Evolutionary conservation across 73 alveolate genomes (phyloP), one percentile per base, ranked within the genome.

Genomic region (Urostyla sp.): DNA sequence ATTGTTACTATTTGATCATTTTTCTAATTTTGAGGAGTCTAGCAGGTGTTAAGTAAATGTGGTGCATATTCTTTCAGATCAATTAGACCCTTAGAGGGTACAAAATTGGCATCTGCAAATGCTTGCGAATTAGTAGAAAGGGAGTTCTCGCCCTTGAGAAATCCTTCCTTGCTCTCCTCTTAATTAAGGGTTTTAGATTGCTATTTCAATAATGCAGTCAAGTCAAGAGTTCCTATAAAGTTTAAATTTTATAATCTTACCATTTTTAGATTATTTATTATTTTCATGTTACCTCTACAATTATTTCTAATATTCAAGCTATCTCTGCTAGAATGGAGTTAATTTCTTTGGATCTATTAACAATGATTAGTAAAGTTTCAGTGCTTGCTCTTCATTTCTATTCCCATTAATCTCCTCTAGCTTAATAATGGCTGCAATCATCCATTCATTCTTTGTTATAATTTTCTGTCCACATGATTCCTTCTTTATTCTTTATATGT

Each of bases 361-460:
- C 16, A 69, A 54, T 5, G 53, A 21, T 45, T 69, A 55, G 49
- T 69, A 69, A 21, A 69, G 69, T 34, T 6, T 6, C 15, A 20
- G 11, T 20, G 83, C 57, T 6, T 67, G 8, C 37, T 69, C 83
- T 8, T 69, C 83, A 46, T 57, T 48, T 7, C 11, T 4, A 26
- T 49, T 49, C 1, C n/a, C 38, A 1, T 7, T 30, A 69, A 46
- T 57, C 30, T 69, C 55, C 38, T 83, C 80, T 18, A 83, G 87
- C 32, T 36, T 23, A 28, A 72, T 52, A 0, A 83, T 11, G 38
- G 91, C 77, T 13, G 87, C 87, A 5, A 54, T 30, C 67, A 83
- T 83, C 91, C 91, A 83, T 13, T 83, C 91, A 59, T 84, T 77
- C 75, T 84, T 84, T 11, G 88, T 74, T 1, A 74, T 50, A 7